Percentiles rank a stretch among this genome's conserved stretches.
Evolutionary conservation across 352 stramenopile species (phyloP).

Genomic region (Plasmopara viticola): DNA sequence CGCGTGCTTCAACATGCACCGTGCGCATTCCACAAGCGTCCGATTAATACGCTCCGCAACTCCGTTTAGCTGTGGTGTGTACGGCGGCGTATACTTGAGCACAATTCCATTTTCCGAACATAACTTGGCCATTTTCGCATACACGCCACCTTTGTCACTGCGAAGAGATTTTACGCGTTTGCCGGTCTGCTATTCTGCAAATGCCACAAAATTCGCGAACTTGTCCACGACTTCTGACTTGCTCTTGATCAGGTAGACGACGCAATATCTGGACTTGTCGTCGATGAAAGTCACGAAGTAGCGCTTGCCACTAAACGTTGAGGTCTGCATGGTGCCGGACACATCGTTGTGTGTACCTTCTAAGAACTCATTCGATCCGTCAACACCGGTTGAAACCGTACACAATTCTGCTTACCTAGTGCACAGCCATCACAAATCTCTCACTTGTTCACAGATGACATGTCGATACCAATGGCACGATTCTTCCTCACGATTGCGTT

Average conservation of each 20-base stretch:
- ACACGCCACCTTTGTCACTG: not conserved
- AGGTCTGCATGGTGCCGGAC: not conserved
- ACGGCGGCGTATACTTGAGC: not conserved
- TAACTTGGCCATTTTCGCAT: not conserved
- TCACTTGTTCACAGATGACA: not conserved
- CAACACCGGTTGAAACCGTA: not conserved
- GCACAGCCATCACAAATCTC: not conserved
- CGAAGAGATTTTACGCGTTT: not conserved
- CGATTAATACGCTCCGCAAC: not conserved
- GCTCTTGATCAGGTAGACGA: not conserved
- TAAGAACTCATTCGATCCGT: not conserved
- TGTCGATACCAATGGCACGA: not conserved
- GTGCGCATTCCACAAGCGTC: not conserved
- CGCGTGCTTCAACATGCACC: not conserved
- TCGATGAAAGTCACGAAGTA: constrained; percentile 1
- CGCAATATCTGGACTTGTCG: constrained; percentile 1
- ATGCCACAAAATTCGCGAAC: not conserved
- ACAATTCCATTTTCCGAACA: not conserved
- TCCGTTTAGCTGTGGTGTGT: not conserved
- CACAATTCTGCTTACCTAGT: not conserved
- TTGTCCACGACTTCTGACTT: not conserved
- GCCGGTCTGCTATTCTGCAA: not conserved
- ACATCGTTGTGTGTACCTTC: not conserved
- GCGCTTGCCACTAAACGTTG: not conserved
- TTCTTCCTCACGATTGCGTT: not conserved